Base-by-base conservation (phyloP, 495 filamentous ascomycete genomes). In the Geoglossum glabrum region DNA sequence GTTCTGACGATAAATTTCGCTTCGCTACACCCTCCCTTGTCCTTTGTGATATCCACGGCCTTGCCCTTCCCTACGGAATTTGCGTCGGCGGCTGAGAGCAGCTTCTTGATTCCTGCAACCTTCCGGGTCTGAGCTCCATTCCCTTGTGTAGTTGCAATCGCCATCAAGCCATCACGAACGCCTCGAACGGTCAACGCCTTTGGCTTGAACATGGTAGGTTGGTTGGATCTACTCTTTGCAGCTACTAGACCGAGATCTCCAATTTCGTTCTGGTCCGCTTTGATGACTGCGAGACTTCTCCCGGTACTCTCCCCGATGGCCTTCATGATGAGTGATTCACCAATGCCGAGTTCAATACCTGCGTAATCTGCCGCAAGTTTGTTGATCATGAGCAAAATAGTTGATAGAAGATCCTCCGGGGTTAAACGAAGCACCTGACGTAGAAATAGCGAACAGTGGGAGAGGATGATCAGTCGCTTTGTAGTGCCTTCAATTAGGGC, bases 251-350 rank as follows among this genome's bases (percentile, higher is more conserved):
- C 92, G 21, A 98, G 74, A 68, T 98, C 92, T 26, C 92, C 92
- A 66, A 96, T 93, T 62, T 96, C 87, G 62, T 88, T 87, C 60
- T 98, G 92, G 64, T 98, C 92, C 40, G 81, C 76, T 67, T 95
- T 96, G 68, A 97, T 94, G 55, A 92, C 80, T 9, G 78, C 70
- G 43, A 96, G 69, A 65, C 83, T 92, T 56, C 93, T 83, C 6
- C 92, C 92, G 1, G 92, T 97, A 54, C 81, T 83, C 71, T 98
- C 90, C 15, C 89, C 88, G 64, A 98, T 95, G 17, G 92, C 86
- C 64, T 96, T 98, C 89, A 98, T 96, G 63, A 98, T 94, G 47
- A 98, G 67, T 15, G 88, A 95, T 72, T 98, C 92, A 46, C 92
- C 92, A 65, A 98, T 97, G 30, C 92, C 92, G 19, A 98, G 74